Conservation (phyloP, 2,329 filamentous ascomycete genomes). For the Cladobotryum protrusum region DNA sequence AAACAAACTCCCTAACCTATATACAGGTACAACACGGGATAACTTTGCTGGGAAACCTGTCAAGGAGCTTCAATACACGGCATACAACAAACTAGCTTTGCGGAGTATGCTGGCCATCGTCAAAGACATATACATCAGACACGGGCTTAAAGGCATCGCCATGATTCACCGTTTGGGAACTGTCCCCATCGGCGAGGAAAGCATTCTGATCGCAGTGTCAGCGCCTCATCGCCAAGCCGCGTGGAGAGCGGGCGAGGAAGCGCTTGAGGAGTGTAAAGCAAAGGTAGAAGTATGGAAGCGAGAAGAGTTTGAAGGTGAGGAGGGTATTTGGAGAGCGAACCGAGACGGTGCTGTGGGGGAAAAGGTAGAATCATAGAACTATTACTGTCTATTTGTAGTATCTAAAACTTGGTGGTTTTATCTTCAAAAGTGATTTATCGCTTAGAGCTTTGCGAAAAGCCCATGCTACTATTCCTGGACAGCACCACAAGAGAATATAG, state of each 20-base stretch:
- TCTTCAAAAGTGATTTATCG: not conserved
- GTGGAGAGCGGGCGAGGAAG: slow-evolving; percentile 84
- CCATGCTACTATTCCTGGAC: no score
- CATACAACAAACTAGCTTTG: slow-evolving; percentile 66
- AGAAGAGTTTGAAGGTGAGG: slow-evolving; percentile 76
- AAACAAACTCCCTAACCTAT: not conserved
- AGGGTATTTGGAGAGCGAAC: slow-evolving; percentile 84
- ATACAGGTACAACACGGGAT: slow-evolving; percentile 67
- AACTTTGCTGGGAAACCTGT: slow-evolving; percentile 67
- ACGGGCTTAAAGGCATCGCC: slow-evolving; percentile 65
- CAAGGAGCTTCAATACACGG: slow-evolving; percentile 66
- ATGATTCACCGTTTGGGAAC: slow-evolving; percentile 80
- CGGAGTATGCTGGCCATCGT: slow-evolving; percentile 62
- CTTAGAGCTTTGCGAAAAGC: no score
- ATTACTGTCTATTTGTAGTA: not conserved
- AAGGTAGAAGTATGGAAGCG: slow-evolving; percentile 93
- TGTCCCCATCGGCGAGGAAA: slow-evolving; percentile 88
- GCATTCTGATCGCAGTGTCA: slow-evolving; percentile 82
- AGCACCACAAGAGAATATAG: no score
- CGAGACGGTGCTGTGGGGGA: slow-evolving; percentile 61
- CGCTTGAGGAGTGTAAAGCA: slow-evolving; percentile 78
- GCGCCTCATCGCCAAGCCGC: slow-evolving; percentile 76
- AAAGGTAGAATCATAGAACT: slow-evolving; percentile 28
- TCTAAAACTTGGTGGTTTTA: not conserved
- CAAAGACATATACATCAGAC: slow-evolving; percentile 47